Evolutionary conservation across 768 basidiomycete species (phyloP), one percentile per base, ranked within the genome.

Genomic region (Termitomyces sp.): DNA sequence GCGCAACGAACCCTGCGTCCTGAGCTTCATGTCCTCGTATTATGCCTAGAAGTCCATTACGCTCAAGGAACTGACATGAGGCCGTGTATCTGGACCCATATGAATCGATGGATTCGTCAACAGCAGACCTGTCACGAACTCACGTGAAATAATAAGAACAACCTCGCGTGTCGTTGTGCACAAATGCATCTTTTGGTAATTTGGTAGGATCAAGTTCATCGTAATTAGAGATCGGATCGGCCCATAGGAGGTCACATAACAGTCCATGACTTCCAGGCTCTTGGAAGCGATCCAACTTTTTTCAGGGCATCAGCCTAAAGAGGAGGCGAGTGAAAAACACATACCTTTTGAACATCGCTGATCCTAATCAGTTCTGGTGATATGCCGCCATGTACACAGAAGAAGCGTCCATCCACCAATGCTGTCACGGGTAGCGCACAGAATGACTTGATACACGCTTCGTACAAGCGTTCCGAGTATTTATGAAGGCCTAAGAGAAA

Each of bases 21-120:
- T 98, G 96, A 2, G 94, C 96, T 74, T 98, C 96, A 62, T 98
- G 96, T 14, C 92, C 96, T 30, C 96, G 87, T 60, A 99, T 95
- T 64, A 98, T 87, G 7, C 92, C 91, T n/a, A 99, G 74, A 10
- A 99, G 75, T 49, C 83, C 84, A 66, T 98, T 99, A 46, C 92
- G 81, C 67, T 96, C 93, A 18, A 99, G 79, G 79, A 99, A 99
- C 60, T 89, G 82, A 70, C 93, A 94, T 5, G 92, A 92, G 5
- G 96, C 96, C 24, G 86, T 82, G 67, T 94, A 98, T 8, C 78
- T 80, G 57, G 28, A 16, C 11, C 51, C 18, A 54, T 14, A 26
- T 38, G 13, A 38, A 22, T 85, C 85, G 63, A 13, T 45, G 44
- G 56, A 57, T 38, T 22, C n/a, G 11, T 35, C 13, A 26, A 44